Conservation (phyloP, 306 rosid genomes). For the Rosa lucieae region DNA sequence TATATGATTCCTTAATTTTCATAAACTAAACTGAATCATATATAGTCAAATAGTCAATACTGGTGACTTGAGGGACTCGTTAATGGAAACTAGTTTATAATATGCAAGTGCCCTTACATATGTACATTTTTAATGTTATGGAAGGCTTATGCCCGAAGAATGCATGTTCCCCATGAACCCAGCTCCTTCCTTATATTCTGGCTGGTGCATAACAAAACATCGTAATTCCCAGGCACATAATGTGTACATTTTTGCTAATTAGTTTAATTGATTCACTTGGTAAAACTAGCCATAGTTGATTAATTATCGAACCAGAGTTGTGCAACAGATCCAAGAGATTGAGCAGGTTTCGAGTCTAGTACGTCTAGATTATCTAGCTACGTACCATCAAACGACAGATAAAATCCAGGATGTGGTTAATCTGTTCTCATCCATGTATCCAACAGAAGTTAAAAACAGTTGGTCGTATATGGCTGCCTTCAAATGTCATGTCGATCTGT, state of each 20-base stretch:
- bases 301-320: not conserved
- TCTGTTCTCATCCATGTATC: not conserved
- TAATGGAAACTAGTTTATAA: not conserved
- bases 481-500: not conserved
- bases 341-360: not conserved
- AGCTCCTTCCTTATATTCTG: slow-evolving; percentile 3
- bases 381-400: not conserved
- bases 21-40: not conserved
- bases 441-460: not conserved
- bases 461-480: not conserved
- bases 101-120: not conserved
- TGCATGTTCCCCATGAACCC: not conserved
- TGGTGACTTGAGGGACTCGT: not conserved
- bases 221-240: not conserved
- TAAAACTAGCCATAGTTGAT: not conserved
- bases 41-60: not conserved
- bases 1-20: not conserved
- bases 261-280: not conserved
- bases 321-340: slow-evolving; percentile 6
- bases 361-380: not conserved
- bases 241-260: not conserved
- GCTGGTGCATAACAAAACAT: not conserved
- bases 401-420: not conserved
- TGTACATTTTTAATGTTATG: not conserved
- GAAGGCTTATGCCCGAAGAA: not conserved